These are phyloP conservation scores for Boletus reticulatus DNA, from an alignment of 768 basidiomycete species.

Conservation along the genomic window DNA sequence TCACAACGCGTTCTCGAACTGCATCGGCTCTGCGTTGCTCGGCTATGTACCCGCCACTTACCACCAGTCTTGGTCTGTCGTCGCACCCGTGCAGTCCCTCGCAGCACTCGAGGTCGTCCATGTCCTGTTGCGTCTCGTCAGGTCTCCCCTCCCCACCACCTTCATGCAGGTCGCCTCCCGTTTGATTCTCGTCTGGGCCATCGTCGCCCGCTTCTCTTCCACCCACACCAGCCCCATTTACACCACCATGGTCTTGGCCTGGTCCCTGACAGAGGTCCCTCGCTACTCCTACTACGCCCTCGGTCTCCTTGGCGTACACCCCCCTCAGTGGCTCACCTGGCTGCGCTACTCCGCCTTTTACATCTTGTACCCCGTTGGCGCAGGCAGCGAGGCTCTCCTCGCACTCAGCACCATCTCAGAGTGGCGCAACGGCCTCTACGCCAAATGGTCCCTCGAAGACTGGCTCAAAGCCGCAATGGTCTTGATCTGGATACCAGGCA, in stretches of 20 bases:
- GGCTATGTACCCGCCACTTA: conserved; percentile 43
- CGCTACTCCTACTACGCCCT: conserved; percentile 88
- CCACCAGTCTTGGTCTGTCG: conserved; percentile 57
- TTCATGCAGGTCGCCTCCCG: conserved; percentile 77
- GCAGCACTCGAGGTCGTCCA: conserved; percentile 87
- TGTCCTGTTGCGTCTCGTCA: conserved; percentile 73
- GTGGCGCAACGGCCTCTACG: conserved; percentile 40
- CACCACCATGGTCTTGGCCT: conserved; percentile 88
- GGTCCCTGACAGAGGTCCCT: conserved; percentile 89
- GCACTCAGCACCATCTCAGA: conserved; percentile 72
- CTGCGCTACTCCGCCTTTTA: conserved; percentile 93
- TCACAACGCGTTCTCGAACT: conserved; percentile 31
- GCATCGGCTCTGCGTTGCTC: conserved; percentile 11
- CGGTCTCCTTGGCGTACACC: conserved; percentile 50
- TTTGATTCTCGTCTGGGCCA: conserved; percentile 83
- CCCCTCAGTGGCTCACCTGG: conserved; percentile 62
- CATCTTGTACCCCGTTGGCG: conserved; percentile 90
- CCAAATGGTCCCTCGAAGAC: conserved; percentile 54
- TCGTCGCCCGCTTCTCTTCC: conserved; percentile 38
- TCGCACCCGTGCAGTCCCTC: conserved; percentile 75
- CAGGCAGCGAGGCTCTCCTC: conserved; percentile 85
- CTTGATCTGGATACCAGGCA: conserved; percentile 88
- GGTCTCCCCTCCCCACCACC: conserved; percentile 73
- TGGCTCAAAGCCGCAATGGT: conserved; percentile 61
- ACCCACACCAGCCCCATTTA: conserved; percentile 77